Percentiles rank a stretch among this genome's conserved stretches.
Evolutionary conservation across 306 rosid species (phyloP).

Genomic region (Pyrus communis): DNA sequence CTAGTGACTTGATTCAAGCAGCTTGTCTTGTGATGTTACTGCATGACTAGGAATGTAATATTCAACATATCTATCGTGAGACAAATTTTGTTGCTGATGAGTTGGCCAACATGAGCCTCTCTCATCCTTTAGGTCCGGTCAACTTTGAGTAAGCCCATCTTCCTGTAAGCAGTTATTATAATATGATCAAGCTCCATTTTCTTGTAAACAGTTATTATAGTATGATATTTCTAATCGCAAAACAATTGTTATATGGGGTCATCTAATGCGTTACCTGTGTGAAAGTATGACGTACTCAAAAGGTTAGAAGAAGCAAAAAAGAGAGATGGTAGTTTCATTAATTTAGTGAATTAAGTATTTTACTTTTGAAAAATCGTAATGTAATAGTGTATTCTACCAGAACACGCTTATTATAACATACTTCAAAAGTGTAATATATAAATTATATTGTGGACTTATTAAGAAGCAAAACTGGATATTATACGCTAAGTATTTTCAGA

Average conservation of each 20-base stretch:
- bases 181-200: too few relatives aligned
- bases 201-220: too few relatives aligned
- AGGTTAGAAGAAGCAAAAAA: background rate
- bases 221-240: too few relatives aligned
- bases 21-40: background rate
- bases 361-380: background rate
- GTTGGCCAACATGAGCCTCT: background rate
- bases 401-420: background rate
- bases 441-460: too few relatives aligned
- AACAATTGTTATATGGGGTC: too few relatives aligned
- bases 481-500: too few relatives aligned
- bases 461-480: too few relatives aligned
- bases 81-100: too few relatives aligned
- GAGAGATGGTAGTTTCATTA: background rate
- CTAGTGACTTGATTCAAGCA: background rate
- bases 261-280: background rate
- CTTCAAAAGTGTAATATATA: too few relatives aligned
- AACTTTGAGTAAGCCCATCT: too few relatives aligned
- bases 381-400: background rate
- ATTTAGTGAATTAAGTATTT: background rate
- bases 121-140: background rate
- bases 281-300: background rate
- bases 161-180: too few relatives aligned
- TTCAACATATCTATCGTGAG: background rate
- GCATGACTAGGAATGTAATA: background rate